These are phyloP conservation scores for Limnomonas spitsbergensis DNA, from an alignment of 139 green algal genomes.

Conservation along the genomic window DNA sequence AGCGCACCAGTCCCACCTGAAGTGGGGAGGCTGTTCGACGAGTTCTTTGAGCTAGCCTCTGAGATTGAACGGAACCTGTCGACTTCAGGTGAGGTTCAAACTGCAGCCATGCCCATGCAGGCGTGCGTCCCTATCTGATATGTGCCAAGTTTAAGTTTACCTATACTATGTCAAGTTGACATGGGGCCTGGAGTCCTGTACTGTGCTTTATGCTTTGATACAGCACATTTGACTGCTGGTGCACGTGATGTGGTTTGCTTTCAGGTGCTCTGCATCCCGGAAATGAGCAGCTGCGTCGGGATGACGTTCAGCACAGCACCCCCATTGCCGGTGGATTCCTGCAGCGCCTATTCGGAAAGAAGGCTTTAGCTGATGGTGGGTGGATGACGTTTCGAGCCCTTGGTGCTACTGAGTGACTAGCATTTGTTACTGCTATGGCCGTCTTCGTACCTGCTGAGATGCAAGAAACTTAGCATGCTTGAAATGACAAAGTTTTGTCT, in stretches of 20 bases:
- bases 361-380: not conserved
- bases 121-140: too few species aligned
- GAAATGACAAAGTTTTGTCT: too few species aligned
- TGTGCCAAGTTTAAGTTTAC: too few species aligned
- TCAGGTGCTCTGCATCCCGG: not conserved
- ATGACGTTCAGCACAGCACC: not conserved
- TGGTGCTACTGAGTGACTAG: too few species aligned
- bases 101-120: not conserved
- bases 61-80: not conserved
- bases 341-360: constrained; percentile 1
- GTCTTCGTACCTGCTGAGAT: too few species aligned
- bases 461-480: too few species aligned
- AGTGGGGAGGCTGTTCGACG: not conserved
- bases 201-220: too few species aligned
- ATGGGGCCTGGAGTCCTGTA: too few species aligned
- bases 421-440: too few species aligned
- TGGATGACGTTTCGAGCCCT: too few species aligned
- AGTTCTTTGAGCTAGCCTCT: not conserved
- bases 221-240: too few species aligned
- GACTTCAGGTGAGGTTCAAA: not conserved
- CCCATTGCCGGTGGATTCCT: not conserved
- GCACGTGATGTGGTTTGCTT: not conserved
- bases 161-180: too few species aligned
- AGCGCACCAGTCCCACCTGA: not conserved
- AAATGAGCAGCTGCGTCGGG: not conserved